A percentile compares a stretch with the other conserved stretches of the same genome.
These are phyloP conservation scores for Parmelia sp. DNA, from an alignment of 495 filamentous ascomycete species.

Conservation along the genomic window DNA sequence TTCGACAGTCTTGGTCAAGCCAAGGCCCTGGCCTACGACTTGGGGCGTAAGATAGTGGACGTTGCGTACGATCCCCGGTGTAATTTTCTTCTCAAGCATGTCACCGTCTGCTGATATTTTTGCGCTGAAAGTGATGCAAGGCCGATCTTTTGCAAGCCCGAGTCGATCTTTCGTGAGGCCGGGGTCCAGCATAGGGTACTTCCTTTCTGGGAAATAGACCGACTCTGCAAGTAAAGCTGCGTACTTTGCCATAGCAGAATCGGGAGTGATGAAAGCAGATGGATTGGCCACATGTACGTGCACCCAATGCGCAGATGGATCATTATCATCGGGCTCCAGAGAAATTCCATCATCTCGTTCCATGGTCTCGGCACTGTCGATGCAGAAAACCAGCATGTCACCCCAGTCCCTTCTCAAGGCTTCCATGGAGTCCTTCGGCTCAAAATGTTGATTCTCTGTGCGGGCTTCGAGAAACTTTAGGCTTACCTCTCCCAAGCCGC, in stretches of 20 bases:
- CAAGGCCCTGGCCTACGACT: slow-evolving; percentile 37
- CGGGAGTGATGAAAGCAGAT: slow-evolving; percentile 64
- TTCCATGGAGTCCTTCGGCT: slow-evolving; percentile 47
- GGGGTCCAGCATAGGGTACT: slow-evolving; percentile 66
- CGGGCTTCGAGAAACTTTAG: slow-evolving; percentile 31
- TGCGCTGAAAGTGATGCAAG: slow-evolving; percentile 77
- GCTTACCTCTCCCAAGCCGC: slow-evolving; percentile 34
- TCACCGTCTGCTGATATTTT: slow-evolving; percentile 60
- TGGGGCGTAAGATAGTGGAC: slow-evolving; percentile 68
- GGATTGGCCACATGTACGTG: slow-evolving; percentile 92
- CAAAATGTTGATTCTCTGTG: slow-evolving; percentile 30
- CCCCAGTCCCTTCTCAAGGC: slow-evolving; percentile 65
- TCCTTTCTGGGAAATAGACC: slow-evolving; percentile 68
- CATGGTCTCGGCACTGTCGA: slow-evolving; percentile 62
- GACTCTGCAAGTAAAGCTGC: slow-evolving; percentile 59
- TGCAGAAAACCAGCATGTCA: slow-evolving; percentile 67
- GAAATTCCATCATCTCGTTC: slow-evolving; percentile 92
- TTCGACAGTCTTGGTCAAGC: slow-evolving; percentile 13
- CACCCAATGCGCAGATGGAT: slow-evolving; percentile 62
- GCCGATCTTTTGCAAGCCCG: slow-evolving; percentile 60
- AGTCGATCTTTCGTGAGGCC: slow-evolving; percentile 53
- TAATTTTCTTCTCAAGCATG: slow-evolving; percentile 62
- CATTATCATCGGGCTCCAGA: slow-evolving; percentile 53
- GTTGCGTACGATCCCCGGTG: slow-evolving; percentile 61
- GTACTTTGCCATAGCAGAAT: slow-evolving; percentile 52